Conservation (phyloP, 257 asterid species). For the Capsicum baccatum region DNA sequence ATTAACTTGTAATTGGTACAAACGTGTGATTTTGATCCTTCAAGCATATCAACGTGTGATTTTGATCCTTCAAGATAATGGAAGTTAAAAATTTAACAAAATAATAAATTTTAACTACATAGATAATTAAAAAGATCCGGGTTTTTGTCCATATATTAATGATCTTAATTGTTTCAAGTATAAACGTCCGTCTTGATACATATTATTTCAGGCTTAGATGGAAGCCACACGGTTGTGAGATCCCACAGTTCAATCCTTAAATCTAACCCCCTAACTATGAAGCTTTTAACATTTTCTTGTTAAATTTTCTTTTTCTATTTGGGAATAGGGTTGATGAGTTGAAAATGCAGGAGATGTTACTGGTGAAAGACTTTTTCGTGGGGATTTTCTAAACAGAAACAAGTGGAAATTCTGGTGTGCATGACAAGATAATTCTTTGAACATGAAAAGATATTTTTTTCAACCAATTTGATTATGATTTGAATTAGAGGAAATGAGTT, state of each 20-base stretch:
- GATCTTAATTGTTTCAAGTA: slow-evolving; percentile 66
- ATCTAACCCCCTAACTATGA: not conserved
- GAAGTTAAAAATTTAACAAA: too few relatives aligned
- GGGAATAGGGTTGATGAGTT: slow-evolving; percentile 52
- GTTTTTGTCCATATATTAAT: slow-evolving; percentile 53
- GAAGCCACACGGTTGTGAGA: slow-evolving; percentile 58
- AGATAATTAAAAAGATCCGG: slow-evolving; percentile 28
- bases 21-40: too few relatives aligned
- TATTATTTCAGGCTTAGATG: slow-evolving; percentile 53
- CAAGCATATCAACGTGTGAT: too few relatives aligned
- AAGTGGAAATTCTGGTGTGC: slow-evolving; percentile 71
- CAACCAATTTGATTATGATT: not conserved
- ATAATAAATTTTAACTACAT: too few relatives aligned
- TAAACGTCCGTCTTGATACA: slow-evolving; percentile 49
- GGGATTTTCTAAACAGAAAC: slow-evolving; percentile 70
- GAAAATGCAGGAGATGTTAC: slow-evolving; percentile 59
- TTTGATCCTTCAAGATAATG: too few relatives aligned
- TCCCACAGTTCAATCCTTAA: slow-evolving; percentile 54
- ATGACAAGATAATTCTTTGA: too few relatives aligned
- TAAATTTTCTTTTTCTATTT: not conserved
- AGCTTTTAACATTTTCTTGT: not conserved
- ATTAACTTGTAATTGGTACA: too few relatives aligned
- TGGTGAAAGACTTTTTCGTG: slow-evolving; percentile 60
- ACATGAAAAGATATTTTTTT: not conserved
- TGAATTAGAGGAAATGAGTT: not conserved